Base-by-base conservation (phyloP, 495 filamentous ascomycete species). In the Aspergillus heteromorphus region DNA sequence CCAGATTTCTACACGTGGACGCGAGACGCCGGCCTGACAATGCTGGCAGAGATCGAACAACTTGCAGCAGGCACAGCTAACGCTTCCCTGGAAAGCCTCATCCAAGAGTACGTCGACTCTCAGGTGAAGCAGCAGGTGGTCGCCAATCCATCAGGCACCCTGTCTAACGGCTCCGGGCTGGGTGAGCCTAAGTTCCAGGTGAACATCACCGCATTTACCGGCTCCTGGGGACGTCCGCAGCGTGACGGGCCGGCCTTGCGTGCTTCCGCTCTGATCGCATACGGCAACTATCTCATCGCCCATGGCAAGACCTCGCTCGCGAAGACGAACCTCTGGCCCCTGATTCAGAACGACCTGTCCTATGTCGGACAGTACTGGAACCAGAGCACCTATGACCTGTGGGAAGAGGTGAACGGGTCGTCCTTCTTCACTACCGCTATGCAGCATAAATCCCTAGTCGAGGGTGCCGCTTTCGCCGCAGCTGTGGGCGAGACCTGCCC, bases 341-440 rank as follows among this genome's bases (percentile, higher is more conserved):
- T 87, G 20, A 76, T 88, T 5, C 58, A 76, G 40, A 87, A 87
- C 55, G 86, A 89, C 55, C 76, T 89, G 17, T 72, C 77, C n/a
- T 88, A 89, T 57, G 79, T 87, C 6, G 72, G 81, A 4, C 78
- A 88, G 57, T 84, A 89, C 70, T 91, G 87, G 87, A 83, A 81
- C 59, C 70, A 81, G 51, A 83, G 17, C 0, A 0, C 14, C 16
- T 30, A 23, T 66, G 86, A 89, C 63, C 74, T 89, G 0, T 88
- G 86, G 86, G 86, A 88, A 59, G 86, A 88, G 66, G 79, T 86
- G 1, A 66, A 74, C 10, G 81, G 80, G 13, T 71, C 74, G 6
- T 81, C 79, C 25, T 83, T 84, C 68, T 85, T 83, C 62, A 83
- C 82, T 14, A 69, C 76, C 11, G 74, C 77, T 48, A 79, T 78